Conservation (phyloP, 345 rosid genomes). For the Heritiera littoralis region DNA sequence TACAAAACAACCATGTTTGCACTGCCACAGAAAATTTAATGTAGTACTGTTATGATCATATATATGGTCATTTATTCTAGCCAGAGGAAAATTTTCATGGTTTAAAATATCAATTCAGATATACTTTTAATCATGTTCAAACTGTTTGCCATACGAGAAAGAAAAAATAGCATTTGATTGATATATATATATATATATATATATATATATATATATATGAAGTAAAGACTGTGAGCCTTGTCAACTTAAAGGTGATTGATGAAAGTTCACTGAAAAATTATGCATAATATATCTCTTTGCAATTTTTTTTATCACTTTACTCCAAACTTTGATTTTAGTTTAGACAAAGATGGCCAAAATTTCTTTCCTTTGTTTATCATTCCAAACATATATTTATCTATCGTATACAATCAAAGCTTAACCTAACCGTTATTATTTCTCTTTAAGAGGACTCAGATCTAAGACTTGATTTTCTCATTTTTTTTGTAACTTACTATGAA, state of each 20-base stretch:
- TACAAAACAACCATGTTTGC: neutral
- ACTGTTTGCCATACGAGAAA: neutral
- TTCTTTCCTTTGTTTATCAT: neutral
- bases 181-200: no score
- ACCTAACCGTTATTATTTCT: no score
- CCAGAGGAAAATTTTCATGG: neutral
- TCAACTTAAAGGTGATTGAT: neutral
- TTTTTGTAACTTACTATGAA: no score
- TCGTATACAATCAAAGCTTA: no score
- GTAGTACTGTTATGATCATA: neutral
- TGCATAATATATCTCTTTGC: no score
- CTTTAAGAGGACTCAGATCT: no score
- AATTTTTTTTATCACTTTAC: no score
- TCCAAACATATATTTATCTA: neutral
- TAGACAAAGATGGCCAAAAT: neutral
- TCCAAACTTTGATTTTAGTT: no score
- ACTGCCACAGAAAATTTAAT: neutral
- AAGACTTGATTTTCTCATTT: no score
- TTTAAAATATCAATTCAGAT: neutral
- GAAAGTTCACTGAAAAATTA: no score
- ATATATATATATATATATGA: no score
- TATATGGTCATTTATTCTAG: neutral
- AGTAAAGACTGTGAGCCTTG: neutral
- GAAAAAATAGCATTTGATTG: neutral
- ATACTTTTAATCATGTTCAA: neutral